phyloP scores from a whole-genome alignment of 2,329 filamentous ascomycete genomes.

The Fusarium nanum region DNA sequence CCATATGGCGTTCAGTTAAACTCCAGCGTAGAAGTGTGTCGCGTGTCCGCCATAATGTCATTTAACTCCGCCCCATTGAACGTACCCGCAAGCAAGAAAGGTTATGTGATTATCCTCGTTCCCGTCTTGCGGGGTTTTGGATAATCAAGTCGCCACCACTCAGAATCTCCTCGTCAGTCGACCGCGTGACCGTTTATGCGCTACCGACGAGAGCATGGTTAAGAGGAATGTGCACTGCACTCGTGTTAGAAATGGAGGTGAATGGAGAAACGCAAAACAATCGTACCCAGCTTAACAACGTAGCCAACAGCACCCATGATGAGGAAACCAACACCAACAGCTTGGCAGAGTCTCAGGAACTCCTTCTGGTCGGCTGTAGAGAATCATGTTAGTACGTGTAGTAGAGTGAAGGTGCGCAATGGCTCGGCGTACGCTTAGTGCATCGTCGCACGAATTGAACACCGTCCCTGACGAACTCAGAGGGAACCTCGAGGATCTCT shows the following conservation, averaged over 20 bases:
- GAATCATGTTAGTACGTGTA: constrained; percentile 4
- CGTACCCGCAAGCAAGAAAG: constrained; percentile 42
- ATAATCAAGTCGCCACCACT: constrained; percentile 36
- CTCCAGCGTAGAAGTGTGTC: constrained; percentile 40
- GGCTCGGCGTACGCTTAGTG: constrained; percentile 66
- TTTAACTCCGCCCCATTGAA: constrained; percentile 45
- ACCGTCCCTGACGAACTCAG: constrained; percentile 72
- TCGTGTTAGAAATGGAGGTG: constrained; percentile 16
- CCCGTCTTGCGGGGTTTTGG: constrained; percentile 23
- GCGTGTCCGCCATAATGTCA: constrained; percentile 45
- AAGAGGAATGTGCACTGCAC: constrained; percentile 74
- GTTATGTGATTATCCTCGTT: constrained; percentile 35
- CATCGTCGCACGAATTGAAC: constrained; percentile 71
- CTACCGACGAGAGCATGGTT: constrained; percentile 77
- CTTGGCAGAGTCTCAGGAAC: constrained; percentile 62
- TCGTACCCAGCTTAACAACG: constrained; percentile 75
- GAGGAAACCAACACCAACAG: constrained; percentile 76
- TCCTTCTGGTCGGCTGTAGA: constrained; percentile 56
- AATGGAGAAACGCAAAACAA: not conserved
- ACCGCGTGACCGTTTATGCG: constrained; percentile 61
- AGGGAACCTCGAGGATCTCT: constrained; percentile 75
- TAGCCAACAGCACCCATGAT: constrained; percentile 78
- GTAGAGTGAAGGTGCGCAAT: not conserved
- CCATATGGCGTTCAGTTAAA: constrained; percentile 33
- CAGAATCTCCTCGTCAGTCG: constrained; percentile 22